phyloP scores from a whole-genome alignment of 2,329 filamentous ascomycete genomes.

The Claviceps pazoutovae region DNA sequence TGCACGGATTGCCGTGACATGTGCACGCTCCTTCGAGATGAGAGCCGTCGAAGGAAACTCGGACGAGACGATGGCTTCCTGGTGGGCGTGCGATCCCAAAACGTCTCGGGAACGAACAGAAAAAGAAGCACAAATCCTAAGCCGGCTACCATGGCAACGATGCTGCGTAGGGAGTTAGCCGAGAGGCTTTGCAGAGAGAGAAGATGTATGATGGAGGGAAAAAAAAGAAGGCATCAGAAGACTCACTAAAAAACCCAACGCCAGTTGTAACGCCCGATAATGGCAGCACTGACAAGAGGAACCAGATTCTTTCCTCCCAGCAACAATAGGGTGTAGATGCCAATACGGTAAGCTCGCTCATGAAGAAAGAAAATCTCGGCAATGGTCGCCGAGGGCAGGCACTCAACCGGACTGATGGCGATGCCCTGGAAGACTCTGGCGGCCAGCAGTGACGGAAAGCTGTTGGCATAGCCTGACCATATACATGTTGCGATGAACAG shows the following conservation, averaged over 20 bases:
- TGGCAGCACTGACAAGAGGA: constrained; percentile 70
- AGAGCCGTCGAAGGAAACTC: constrained; percentile 33
- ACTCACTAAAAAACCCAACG: constrained; percentile 78
- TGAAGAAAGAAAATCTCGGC: constrained; percentile 95
- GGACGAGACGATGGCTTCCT: constrained; percentile 26
- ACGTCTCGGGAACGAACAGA: constrained; percentile 86
- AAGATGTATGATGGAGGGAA: background rate
- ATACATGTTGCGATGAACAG: constrained; percentile 65
- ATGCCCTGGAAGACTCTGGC: constrained; percentile 81
- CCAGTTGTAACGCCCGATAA: constrained; percentile 70
- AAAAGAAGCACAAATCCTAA: constrained; percentile 62
- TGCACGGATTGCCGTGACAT: background rate
- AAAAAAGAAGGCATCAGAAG: background rate
- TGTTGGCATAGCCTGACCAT: constrained; percentile 79
- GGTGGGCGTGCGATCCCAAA: constrained; percentile 74
- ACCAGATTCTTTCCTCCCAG: constrained; percentile 86
- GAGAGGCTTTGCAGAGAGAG: background rate
- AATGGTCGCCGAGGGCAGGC: constrained; percentile 82
- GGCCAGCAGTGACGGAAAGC: constrained; percentile 62
- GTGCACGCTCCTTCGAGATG: constrained; percentile 23
- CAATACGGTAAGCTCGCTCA: constrained; percentile 81
- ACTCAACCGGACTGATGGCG: constrained; percentile 80
- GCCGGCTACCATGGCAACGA: constrained; percentile 67
- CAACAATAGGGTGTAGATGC: constrained; percentile 81
- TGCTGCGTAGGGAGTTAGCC: constrained; percentile 34